Percentiles rank a stretch among this genome's conserved stretches.
These are phyloP conservation scores for Fusarium sp. DNA, from an alignment of 2,329 filamentous ascomycete genomes.

Conservation along the genomic window DNA sequence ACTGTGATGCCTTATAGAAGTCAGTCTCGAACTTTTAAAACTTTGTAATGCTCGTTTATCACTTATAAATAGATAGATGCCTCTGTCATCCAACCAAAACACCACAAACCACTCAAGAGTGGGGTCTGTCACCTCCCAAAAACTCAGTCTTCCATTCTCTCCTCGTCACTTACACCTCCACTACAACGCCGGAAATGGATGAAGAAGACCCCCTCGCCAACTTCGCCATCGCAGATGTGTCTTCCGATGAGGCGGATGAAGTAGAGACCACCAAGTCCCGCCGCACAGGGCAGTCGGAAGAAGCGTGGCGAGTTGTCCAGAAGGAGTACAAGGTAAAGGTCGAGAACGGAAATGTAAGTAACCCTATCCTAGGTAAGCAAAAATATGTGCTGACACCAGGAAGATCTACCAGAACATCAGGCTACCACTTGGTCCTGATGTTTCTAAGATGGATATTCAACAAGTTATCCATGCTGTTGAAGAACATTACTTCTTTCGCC, in stretches of 20 bases:
- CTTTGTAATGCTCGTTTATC: background rate
- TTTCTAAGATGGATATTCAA: conserved; percentile 63
- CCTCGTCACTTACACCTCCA: background rate
- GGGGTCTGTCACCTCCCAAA: conserved; percentile 37
- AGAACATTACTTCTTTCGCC: conserved; percentile 68
- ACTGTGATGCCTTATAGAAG: background rate
- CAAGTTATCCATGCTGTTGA: conserved; percentile 68
- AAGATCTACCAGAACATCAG: conserved; percentile 61
- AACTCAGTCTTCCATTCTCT: conserved; percentile 12
- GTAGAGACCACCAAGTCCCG: conserved; percentile 49
- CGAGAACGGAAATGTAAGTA: conserved; percentile 67
- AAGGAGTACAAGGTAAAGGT: conserved; percentile 62
- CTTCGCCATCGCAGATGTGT: conserved; percentile 53
- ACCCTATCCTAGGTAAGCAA: background rate
- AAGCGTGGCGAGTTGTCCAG: conserved; percentile 63
- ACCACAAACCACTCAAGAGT: conserved; percentile 30
- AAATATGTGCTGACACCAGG: background rate
- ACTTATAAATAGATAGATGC: no score
- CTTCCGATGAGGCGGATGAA: conserved; percentile 54
- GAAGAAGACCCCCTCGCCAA: conserved; percentile 50
- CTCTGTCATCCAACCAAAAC: conserved; percentile 19
- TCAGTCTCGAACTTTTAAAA: background rate
- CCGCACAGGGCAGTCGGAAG: conserved; percentile 63
- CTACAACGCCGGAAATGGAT: conserved; percentile 45
- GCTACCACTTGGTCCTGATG: conserved; percentile 56